These are phyloP conservation scores for Candida rishiriensis DNA, from an alignment of 805 yeast genomes.

Conservation along the genomic window DNA sequence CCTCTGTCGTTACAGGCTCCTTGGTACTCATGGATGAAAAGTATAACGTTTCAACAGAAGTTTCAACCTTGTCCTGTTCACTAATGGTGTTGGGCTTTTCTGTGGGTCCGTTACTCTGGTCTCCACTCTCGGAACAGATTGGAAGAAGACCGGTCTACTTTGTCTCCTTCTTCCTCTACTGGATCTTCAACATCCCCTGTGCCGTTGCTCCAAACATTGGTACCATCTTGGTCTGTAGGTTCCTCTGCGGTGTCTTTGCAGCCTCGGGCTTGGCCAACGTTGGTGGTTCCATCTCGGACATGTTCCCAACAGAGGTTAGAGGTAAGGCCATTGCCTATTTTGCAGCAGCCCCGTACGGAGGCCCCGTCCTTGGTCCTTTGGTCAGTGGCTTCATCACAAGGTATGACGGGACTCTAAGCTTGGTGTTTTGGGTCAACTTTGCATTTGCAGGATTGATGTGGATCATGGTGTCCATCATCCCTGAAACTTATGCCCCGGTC, in stretches of 20 bases:
- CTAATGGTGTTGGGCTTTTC: conserved; percentile 87
- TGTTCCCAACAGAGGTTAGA: conserved; percentile 76
- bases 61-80: conserved; percentile 74
- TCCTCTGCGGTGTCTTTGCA: conserved; percentile 82
- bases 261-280: conserved; percentile 81
- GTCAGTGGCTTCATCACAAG: conserved; percentile 83
- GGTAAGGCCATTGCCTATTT: conserved; percentile 89
- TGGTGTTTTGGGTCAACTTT: conserved; percentile 88
- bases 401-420: conserved; percentile 60
- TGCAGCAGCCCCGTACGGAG: conserved; percentile 89
- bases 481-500: conserved; percentile 91
- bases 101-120: conserved; percentile 85
- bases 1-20: conserved; percentile 88
- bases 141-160: conserved; percentile 85
- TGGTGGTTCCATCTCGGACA: conserved; percentile 88
- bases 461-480: conserved; percentile 58
- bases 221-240: conserved; percentile 74
- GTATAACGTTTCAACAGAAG: conserved; percentile 70
- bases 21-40: conserved; percentile 60
- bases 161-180: conserved; percentile 68
- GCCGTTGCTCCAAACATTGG: conserved; percentile 82
- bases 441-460: conserved; percentile 87
- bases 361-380: conserved; percentile 86
- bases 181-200: conserved; percentile 80
- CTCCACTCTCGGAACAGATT: conserved; percentile 79